These are phyloP conservation scores for Apostasia ramifera DNA, from an alignment of 106 monocot genomes.

Conservation along the genomic window DNA sequence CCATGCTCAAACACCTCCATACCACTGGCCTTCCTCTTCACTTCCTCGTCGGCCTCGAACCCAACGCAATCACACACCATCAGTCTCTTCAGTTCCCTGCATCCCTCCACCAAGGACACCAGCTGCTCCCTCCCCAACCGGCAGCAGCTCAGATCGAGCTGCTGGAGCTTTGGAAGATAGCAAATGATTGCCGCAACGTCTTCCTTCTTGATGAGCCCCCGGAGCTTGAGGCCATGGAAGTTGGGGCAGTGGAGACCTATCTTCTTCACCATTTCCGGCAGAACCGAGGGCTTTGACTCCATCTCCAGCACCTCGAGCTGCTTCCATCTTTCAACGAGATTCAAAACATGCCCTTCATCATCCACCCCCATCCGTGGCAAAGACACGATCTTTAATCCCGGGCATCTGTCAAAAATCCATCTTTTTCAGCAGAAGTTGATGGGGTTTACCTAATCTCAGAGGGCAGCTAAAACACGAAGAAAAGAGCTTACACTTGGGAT, in stretches of 20 bases:
- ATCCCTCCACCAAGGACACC: constrained; percentile 25
- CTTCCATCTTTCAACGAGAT: constrained; percentile 18
- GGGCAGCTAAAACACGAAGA: not conserved
- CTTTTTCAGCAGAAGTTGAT: not conserved
- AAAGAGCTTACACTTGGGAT: constrained; percentile 6
- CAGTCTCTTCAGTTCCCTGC: constrained; percentile 24
- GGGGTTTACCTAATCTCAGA: not conserved
- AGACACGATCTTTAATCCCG: constrained; percentile 12
- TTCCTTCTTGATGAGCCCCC: constrained; percentile 30
- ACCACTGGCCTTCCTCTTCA: constrained; percentile 4
- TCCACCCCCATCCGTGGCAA: constrained; percentile 19
- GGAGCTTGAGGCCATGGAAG: constrained; percentile 21
- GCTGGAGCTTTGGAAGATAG: constrained; percentile 17
- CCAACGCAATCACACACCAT: constrained; percentile 34
- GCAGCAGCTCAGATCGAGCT: constrained; percentile 27
- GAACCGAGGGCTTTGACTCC: constrained; percentile 38
- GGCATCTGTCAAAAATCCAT: constrained; percentile 16
- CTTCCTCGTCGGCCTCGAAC: constrained; percentile 33
- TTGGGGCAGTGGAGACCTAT: constrained; percentile 25
- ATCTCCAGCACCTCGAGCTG: constrained; percentile 42
- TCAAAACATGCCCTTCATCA: constrained; percentile 22
- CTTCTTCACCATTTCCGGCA: constrained; percentile 14
- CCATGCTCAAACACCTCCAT: constrained; percentile 26
- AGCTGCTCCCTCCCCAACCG: constrained; percentile 25
- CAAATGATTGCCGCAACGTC: constrained; percentile 22